These are phyloP conservation scores for Cordyceps javanica DNA, from an alignment of 2,329 filamentous ascomycete genomes.

Conservation along the genomic window DNA sequence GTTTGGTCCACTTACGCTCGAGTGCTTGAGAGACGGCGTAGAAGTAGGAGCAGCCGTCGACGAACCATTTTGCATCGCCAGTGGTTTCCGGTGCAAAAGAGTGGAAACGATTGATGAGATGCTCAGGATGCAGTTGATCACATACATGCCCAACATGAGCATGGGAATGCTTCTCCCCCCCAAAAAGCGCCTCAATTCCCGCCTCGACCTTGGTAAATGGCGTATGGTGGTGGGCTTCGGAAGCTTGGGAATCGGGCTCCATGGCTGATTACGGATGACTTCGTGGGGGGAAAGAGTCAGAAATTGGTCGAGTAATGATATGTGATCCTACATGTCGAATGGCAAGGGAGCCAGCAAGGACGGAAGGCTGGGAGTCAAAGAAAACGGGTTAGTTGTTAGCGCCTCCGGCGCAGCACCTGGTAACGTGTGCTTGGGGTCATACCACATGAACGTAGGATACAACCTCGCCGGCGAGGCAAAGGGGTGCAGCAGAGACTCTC, in stretches of 20 bases:
- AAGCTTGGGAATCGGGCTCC: conserved; percentile 4
- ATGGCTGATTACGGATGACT: not conserved
- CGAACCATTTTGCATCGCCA: conserved; percentile 80
- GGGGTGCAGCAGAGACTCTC: not conserved
- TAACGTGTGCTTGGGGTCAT: not conserved
- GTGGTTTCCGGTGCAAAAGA: conserved; percentile 69
- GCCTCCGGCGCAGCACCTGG: not conserved
- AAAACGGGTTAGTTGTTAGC: not conserved
- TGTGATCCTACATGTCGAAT: not conserved
- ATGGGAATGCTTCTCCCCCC: conserved; percentile 39
- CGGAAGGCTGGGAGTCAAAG: not conserved
- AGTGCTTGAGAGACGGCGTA: conserved; percentile 77
- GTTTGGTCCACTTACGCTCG: conserved; percentile 42
- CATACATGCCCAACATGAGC: conserved; percentile 35
- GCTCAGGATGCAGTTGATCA: conserved; percentile 35
- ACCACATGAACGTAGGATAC: not conserved
- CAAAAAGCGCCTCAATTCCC: conserved; percentile 33
- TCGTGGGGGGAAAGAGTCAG: too few relatives aligned
- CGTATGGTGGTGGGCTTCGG: not conserved
- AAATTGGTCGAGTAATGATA: not conserved
- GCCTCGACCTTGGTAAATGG: conserved; percentile 34
- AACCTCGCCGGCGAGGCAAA: conserved; percentile 4
- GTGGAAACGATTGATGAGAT: conserved; percentile 48
- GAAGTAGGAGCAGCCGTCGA: conserved; percentile 79
- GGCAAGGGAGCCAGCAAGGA: not conserved